phyloP scores from a whole-genome alignment of 2,329 filamentous ascomycete species.

The Trichoderma semiorbis region DNA sequence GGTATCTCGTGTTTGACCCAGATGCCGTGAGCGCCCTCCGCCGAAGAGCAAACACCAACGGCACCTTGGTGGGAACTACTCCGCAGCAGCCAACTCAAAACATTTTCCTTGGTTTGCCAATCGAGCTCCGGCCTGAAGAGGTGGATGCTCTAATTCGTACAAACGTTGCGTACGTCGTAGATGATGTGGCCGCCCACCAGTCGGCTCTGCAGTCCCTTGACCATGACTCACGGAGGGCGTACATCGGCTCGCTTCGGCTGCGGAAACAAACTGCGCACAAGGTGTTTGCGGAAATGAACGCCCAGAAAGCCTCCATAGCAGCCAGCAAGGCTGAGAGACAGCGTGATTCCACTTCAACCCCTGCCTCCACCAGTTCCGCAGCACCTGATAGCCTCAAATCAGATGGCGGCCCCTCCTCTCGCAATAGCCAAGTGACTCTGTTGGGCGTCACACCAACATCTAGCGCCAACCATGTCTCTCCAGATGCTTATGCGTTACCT shows the following conservation, averaged over 20 bases:
- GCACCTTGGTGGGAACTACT: slow-evolving; percentile 80
- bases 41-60: slow-evolving; percentile 77
- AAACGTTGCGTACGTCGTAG: slow-evolving; percentile 72
- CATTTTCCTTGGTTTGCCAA: slow-evolving; percentile 81
- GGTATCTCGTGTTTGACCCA: slow-evolving; percentile 87
- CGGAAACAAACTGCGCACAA: slow-evolving; percentile 42
- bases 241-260: slow-evolving; percentile 55
- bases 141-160: slow-evolving; percentile 75
- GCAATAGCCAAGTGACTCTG: slow-evolving; percentile 21
- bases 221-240: slow-evolving; percentile 56
- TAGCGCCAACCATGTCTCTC: slow-evolving; percentile 31
- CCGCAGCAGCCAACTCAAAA: slow-evolving; percentile 95
- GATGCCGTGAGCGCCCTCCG: slow-evolving; percentile 75
- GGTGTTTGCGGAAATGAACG: slow-evolving; percentile 38
- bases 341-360: background rate
- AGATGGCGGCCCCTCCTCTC: background rate
- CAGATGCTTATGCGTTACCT: slow-evolving; percentile 18
- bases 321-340: slow-evolving; percentile 18
- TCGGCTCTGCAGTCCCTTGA: slow-evolving; percentile 57
- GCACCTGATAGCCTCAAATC: background rate
- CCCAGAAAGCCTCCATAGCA: slow-evolving; percentile 33
- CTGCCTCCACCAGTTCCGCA: background rate
- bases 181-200: slow-evolving; percentile 71
- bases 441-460: slow-evolving; percentile 37
- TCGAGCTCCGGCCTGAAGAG: slow-evolving; percentile 91